Conservation (phyloP, 306 rosid species). For the Dicorynia guianensis region DNA sequence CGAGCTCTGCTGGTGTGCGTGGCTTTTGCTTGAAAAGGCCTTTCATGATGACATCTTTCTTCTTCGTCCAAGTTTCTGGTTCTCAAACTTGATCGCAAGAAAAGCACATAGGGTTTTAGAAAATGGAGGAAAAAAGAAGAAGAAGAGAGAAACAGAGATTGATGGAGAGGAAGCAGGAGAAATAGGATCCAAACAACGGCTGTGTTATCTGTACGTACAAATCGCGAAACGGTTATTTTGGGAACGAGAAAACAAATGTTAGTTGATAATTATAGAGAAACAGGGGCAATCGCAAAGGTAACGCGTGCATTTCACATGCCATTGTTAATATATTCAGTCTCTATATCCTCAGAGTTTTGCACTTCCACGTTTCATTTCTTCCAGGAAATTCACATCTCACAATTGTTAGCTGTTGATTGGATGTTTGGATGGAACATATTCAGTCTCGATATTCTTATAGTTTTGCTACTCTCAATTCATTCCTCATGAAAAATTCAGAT, state of each 20-base stretch:
- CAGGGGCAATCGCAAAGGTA: not conserved
- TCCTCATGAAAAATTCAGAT: no score
- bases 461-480: no score
- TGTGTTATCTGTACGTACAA: not conserved
- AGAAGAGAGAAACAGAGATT: not conserved
- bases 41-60: conserved; percentile 39
- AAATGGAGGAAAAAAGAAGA: not conserved
- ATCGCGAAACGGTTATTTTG: conserved; percentile 32
- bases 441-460: no score
- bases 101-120: conserved; percentile 36
- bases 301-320: no score
- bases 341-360: no score
- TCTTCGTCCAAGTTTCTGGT: conserved; percentile 18
- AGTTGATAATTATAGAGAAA: conserved; percentile 1
- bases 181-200: not conserved
- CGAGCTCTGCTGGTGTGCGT: conserved; percentile 52
- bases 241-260: conserved; percentile 35
- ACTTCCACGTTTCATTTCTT: no score
- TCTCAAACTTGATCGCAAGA: not conserved
- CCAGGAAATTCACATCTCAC: no score
- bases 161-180: not conserved
- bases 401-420: no score
- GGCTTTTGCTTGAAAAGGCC: conserved; percentile 57
- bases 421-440: no score
- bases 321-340: no score